Base-by-base conservation (phyloP, 306 rosid species). In the Pterocarpus macrocarpus region DNA sequence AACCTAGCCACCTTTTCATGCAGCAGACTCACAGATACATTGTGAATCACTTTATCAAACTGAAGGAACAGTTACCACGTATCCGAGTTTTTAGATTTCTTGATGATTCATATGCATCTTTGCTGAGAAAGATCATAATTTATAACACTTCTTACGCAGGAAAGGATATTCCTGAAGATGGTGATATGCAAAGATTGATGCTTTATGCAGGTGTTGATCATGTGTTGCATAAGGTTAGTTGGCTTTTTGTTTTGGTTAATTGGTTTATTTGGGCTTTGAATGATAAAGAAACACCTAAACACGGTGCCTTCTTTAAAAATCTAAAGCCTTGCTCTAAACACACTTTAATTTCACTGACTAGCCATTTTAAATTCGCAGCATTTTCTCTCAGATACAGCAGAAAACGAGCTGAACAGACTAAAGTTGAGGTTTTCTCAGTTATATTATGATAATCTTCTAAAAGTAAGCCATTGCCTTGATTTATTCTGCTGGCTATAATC, bases 381-480 rank as follows among this genome's bases (percentile, higher is more conserved):
- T 83, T 86, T 93, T 79, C 88, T 78, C 14, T 88, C 88, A 87
- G 91, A 85, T 39, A 75, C 80, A 66, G 77, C 81, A 71, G 97
- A 89, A 76, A 84, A 74, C 15, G 93, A 96, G 80, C 69, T 90
- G 76, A 86, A 85, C 67, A 89, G 93, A 77, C 76, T 93, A 88
- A 87, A 88, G 59, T 78, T 81, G 80, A 90, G 97, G 86, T 96
- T 95, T 91, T 89, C 98, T 9, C 88, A 92, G 85, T 68, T 96
- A 76, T 96, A 89, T 84, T 80, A 89, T 69, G 91, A 91, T 57
- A 91, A 89, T 87, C 94, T 96, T 88, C 89, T 92, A 76, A 82
- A 61, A 79, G 99, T 95, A 86, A 90, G 97, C 61, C 32, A 33
- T 78, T 49, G 32, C 71, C 61, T 34, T 80, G 13, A 53, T 69